A percentile compares a stretch with the other conserved stretches of the same genome.
Evolutionary conservation across 768 basidiomycete species (phyloP).

Genomic region (Gelatoporia subvermispora): DNA sequence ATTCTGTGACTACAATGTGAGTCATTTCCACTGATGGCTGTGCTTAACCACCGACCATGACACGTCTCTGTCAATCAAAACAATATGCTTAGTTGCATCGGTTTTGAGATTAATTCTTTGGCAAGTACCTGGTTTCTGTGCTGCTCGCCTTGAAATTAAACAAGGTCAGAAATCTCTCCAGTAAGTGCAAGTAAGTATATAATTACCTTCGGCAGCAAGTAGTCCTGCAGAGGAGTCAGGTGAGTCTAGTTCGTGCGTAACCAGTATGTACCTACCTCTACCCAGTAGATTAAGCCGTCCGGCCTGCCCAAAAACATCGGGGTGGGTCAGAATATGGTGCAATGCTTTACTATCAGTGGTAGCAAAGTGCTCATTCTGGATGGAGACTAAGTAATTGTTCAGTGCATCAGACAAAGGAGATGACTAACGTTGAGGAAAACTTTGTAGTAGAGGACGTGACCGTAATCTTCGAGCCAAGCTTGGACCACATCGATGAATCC

Average conservation of each 20-base stretch:
- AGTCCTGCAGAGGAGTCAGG: not conserved
- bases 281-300: not conserved
- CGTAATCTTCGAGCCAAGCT: slow-evolving; percentile 9
- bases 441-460: slow-evolving; percentile 7
- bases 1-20: slow-evolving; percentile 45
- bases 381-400: not conserved
- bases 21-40: no score
- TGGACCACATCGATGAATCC: slow-evolving; percentile 26
- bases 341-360: slow-evolving; percentile 55
- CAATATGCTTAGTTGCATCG: not conserved
- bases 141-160: not conserved
- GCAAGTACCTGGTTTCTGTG: not conserved
- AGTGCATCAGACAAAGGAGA: not conserved
- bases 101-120: not conserved
- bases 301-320: slow-evolving; percentile 55
- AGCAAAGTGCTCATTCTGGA: no score
- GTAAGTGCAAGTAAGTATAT: no score
- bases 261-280: no score
- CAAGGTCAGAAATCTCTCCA: not conserved
- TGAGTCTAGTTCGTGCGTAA: no score
- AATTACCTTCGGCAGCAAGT: not conserved
- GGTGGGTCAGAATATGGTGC: slow-evolving; percentile 60
- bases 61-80: not conserved
- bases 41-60: not conserved
- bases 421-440: slow-evolving; percentile 8